phyloP scores from a whole-genome alignment of 139 green algal species.

The Coccomyxa sp. region DNA sequence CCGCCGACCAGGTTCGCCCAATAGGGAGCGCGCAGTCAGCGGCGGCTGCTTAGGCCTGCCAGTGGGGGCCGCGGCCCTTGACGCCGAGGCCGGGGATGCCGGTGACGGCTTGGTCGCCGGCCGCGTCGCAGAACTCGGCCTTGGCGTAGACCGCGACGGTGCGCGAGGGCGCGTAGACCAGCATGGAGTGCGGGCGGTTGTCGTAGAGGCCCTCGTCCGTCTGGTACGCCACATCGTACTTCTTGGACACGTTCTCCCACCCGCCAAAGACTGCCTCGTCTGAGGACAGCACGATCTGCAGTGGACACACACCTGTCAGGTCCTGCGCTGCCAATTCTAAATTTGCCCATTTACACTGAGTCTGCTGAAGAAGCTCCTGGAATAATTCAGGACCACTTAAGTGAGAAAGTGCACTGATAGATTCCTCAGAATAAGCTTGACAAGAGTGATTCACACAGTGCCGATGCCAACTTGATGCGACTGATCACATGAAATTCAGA shows the following conservation, averaged over 20 bases:
- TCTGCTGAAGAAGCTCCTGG: neutral
- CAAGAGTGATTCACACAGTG: no score
- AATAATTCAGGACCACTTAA: neutral
- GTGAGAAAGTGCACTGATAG: no score
- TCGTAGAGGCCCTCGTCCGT: conserved; percentile 47
- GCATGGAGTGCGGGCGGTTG: conserved; percentile 62
- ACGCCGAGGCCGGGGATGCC: conserved; percentile 82
- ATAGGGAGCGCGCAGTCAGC: no score
- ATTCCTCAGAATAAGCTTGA: no score
- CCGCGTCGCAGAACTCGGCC: conserved; percentile 57
- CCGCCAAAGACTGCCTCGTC: conserved; percentile 89
- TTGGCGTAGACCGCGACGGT: conserved; percentile 87
- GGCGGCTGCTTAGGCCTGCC: conserved; percentile 1
- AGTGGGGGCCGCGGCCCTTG: conserved; percentile 61
- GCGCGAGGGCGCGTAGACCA: conserved; percentile 66
- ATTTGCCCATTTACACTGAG: no score
- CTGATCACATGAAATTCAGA: no score
- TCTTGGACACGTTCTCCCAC: conserved; percentile 80
- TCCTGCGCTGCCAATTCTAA: no score
- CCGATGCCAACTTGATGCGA: no score
- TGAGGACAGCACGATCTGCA: conserved; percentile 65
- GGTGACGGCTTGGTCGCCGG: conserved; percentile 58
- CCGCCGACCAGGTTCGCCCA: no score
- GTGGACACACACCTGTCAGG: neutral
- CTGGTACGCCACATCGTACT: conserved; percentile 41